These are phyloP conservation scores for Wakefieldia striispora DNA, from an alignment of 768 basidiomycete species.

Conservation along the genomic window DNA sequence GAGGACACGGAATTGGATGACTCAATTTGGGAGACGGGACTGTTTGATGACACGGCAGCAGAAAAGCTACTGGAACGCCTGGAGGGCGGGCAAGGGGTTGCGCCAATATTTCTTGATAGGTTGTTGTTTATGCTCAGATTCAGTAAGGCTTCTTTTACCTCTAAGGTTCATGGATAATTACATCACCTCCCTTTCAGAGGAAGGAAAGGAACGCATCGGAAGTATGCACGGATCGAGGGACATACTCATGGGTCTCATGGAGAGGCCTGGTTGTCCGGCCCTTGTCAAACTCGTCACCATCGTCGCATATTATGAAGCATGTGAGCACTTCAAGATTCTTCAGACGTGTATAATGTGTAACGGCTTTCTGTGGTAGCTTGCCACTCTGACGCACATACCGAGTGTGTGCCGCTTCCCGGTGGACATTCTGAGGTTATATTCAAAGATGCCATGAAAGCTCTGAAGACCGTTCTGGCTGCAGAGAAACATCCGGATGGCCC, in stretches of 20 bases:
- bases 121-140: constrained; percentile 22
- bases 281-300: constrained; percentile 20
- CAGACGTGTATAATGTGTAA: too few species aligned
- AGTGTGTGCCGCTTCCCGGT: background rate
- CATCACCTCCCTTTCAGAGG: background rate
- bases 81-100: constrained; percentile 11
- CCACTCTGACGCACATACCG: background rate
- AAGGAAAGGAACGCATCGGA: constrained; percentile 19
- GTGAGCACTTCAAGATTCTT: constrained; percentile 3
- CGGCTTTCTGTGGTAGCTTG: background rate
- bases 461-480: constrained; percentile 3
- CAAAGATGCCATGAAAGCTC: constrained; percentile 12
- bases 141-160: constrained; percentile 7
- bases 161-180: background rate
- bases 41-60: constrained; percentile 21
- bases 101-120: constrained; percentile 18
- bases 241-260: constrained; percentile 8
- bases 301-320: constrained; percentile 19
- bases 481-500: constrained; percentile 14
- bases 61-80: constrained; percentile 11
- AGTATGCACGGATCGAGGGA: constrained; percentile 10
- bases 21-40: constrained; percentile 18
- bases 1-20: constrained; percentile 6
- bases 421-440: background rate
- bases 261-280: background rate